Evolutionary conservation across 176 grass and related monocot genomes (phyloP).

Genomic region (Triticum dicoccoides): DNA sequence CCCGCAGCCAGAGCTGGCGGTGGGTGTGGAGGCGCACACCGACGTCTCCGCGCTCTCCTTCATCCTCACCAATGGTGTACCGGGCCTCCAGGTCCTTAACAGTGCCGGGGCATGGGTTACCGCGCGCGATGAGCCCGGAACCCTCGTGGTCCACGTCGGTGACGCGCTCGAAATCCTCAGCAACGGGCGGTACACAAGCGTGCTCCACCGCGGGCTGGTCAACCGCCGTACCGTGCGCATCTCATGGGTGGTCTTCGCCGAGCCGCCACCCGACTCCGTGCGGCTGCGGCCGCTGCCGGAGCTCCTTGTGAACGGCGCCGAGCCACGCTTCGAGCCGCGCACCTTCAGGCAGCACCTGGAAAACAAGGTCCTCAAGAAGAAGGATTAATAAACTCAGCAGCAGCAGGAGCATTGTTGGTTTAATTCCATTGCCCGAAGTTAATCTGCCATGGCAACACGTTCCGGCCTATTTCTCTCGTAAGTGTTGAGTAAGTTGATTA

Average conservation of each 20-base stretch:
- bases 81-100: constrained; percentile 51
- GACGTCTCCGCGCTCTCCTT: constrained; percentile 84
- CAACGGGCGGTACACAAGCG: constrained; percentile 81
- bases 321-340: constrained; percentile 57
- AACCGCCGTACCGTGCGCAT: constrained; percentile 67
- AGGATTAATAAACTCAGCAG: too few species aligned
- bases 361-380: neutral
- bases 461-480: too few species aligned
- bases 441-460: too few species aligned
- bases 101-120: constrained; percentile 40
- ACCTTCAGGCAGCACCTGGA: constrained; percentile 77
- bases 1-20: constrained; percentile 88
- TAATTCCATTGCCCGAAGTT: too few species aligned
- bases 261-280: constrained; percentile 63
- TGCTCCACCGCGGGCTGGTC: constrained; percentile 90
- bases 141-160: constrained; percentile 74
- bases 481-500: too few species aligned
- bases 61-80: constrained; percentile 90
- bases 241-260: constrained; percentile 93
- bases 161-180: constrained; percentile 87
- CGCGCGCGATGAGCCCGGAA: constrained; percentile 49
- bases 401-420: too few species aligned
- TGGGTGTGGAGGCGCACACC: constrained; percentile 88
- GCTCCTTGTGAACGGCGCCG: constrained; percentile 13
- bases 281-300: constrained; percentile 64